phyloP scores from a whole-genome alignment of 2,329 filamentous ascomycete species.

The Botryotinia globosa region DNA sequence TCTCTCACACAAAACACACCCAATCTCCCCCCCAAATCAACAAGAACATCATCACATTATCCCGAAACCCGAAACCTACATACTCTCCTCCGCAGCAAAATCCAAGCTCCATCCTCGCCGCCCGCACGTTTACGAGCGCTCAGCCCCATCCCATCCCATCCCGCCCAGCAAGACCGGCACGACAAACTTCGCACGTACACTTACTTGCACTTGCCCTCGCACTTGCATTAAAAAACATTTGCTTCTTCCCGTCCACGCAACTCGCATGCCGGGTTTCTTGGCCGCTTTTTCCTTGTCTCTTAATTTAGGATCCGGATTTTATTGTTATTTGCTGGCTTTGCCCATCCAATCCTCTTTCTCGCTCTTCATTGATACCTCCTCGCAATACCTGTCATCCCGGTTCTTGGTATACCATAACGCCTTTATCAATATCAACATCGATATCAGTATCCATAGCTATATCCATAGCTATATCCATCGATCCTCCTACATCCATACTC shows the following conservation, averaged over 20 bases:
- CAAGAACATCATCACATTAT: background rate
- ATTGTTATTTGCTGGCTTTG: background rate
- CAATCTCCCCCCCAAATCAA: background rate
- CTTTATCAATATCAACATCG: no score
- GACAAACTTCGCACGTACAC: background rate
- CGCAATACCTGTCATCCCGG: background rate
- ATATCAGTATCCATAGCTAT: background rate
- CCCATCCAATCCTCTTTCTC: background rate
- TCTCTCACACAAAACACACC: background rate
- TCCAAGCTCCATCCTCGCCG: background rate
- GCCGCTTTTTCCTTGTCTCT: background rate
- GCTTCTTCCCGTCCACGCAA: background rate
- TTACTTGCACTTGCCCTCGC: background rate
- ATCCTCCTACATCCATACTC: background rate
- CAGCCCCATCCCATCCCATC: background rate
- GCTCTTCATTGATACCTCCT: background rate
- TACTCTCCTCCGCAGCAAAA: background rate
- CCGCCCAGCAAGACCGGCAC: background rate
- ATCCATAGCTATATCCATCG: background rate
- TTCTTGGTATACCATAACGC: background rate
- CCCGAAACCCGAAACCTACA: background rate
- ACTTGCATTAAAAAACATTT: background rate
- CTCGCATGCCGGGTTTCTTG: background rate
- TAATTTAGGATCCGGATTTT: background rate
- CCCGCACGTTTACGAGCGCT: background rate